phyloP scores from a whole-genome alignment of 2,329 filamentous ascomycete genomes.

The Ceratocystis destructans region DNA sequence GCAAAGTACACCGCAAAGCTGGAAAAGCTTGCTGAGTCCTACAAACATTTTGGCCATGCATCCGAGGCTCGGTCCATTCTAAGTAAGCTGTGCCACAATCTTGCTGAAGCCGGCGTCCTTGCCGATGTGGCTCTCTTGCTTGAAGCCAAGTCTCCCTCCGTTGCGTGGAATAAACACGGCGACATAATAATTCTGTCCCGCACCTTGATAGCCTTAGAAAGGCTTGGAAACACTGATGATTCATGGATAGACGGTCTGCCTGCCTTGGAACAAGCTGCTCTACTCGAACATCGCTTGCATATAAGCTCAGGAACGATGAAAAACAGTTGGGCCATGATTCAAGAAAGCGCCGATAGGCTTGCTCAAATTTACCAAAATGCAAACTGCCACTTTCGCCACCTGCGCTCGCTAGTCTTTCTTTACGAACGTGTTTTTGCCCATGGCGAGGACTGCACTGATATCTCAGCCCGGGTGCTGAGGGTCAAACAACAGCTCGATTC shows the following conservation, averaged over 20 bases:
- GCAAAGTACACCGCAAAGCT: constrained; percentile 50
- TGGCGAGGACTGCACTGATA: constrained; percentile 9
- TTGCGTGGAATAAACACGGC: constrained; percentile 40
- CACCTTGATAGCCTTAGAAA: constrained; percentile 45
- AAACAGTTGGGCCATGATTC: constrained; percentile 30
- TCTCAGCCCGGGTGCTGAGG: constrained; percentile 3
- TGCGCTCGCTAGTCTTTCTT: constrained; percentile 39
- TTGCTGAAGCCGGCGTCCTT: constrained; percentile 46
- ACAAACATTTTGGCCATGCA: constrained; percentile 37
- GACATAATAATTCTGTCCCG: constrained; percentile 42
- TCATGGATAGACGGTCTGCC: constrained; percentile 43
- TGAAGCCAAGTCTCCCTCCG: constrained; percentile 34
- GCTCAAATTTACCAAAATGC: constrained; percentile 38
- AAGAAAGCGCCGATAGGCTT: constrained; percentile 34
- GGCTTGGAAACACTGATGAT: constrained; percentile 38
- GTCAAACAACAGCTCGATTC: constrained; percentile 11
- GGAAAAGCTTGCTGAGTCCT: constrained; percentile 51
- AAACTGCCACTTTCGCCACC: constrained; percentile 38
- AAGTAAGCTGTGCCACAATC: constrained; percentile 45
- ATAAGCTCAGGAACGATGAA: constrained; percentile 23
- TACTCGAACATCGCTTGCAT: constrained; percentile 39
- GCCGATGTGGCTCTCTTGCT: constrained; percentile 39
- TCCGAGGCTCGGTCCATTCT: constrained; percentile 47
- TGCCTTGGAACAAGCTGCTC: constrained; percentile 40
- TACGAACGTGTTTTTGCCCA: constrained; percentile 23